phyloP scores from a whole-genome alignment of 2,329 filamentous ascomycete species.

The Cadophora sp. region DNA sequence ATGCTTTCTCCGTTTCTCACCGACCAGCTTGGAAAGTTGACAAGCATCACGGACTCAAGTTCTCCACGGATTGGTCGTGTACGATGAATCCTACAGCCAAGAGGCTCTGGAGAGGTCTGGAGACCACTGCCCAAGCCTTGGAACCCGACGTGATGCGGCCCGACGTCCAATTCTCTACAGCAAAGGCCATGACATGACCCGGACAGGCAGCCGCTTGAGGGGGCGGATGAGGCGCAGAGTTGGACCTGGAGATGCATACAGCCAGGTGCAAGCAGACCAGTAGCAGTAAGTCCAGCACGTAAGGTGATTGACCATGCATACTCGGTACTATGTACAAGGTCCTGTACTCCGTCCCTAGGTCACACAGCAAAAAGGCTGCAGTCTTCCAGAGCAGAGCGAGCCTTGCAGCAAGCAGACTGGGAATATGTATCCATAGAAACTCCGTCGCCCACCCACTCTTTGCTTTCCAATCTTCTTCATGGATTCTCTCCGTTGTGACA shows the following conservation, averaged over 20 bases:
- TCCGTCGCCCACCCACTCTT: constrained; percentile 12
- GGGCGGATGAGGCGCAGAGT: constrained; percentile 7
- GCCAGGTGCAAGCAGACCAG: constrained; percentile 7
- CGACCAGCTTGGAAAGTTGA: neutral
- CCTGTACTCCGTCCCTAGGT: too few species aligned
- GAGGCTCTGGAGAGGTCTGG: neutral
- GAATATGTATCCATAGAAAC: neutral
- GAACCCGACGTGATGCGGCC: neutral
- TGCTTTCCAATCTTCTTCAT: constrained; percentile 8
- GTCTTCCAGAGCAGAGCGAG: constrained; percentile 2
- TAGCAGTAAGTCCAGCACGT: constrained; percentile 4
- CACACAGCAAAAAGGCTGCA: neutral
- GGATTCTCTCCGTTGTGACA: constrained; percentile 9
- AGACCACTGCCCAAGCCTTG: neutral
- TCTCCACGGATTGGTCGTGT: neutral
- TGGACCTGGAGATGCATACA: neutral
- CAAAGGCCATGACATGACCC: too few species aligned
- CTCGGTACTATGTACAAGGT: too few species aligned
- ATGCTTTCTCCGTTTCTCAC: constrained; percentile 1
- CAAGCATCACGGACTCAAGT: neutral
- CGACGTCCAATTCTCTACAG: neutral
- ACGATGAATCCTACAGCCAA: constrained; percentile 4
- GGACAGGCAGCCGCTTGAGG: constrained; percentile 14
- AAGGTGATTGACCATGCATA: constrained; percentile 8
- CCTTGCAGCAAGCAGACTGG: constrained; percentile 1